Conservation (phyloP, 2,329 filamentous ascomycete genomes). For the Sclerotinia subarctica region DNA sequence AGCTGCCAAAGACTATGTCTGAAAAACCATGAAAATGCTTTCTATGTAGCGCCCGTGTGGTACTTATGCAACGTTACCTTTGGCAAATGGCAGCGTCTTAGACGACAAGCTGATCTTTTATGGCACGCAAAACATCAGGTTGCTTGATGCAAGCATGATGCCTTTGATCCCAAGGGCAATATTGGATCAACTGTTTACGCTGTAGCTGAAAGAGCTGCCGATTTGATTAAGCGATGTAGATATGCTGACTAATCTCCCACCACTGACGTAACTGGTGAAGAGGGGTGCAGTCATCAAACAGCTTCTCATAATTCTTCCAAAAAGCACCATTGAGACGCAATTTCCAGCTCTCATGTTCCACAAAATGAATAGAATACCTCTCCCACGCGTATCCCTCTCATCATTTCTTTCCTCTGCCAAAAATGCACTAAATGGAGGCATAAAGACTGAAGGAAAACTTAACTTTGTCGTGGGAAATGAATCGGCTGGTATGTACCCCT, state of each 20-base stretch:
- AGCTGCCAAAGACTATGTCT: slow-evolving; percentile 2
- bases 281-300: not conserved
- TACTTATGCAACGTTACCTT: slow-evolving; percentile 27
- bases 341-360: not conserved
- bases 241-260: not conserved
- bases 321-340: not conserved
- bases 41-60: slow-evolving; percentile 23
- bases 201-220: slow-evolving; percentile 27
- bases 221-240: slow-evolving; percentile 18
- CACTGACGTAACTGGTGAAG: not conserved
- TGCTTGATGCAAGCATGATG: slow-evolving; percentile 31
- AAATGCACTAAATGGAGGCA: slow-evolving; percentile 44
- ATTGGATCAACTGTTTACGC: slow-evolving; percentile 24
- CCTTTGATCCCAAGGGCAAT: slow-evolving; percentile 24
- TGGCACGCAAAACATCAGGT: slow-evolving; percentile 23
- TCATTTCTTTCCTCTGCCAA: slow-evolving; percentile 53
- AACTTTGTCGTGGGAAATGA: slow-evolving; percentile 66
- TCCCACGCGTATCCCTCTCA: slow-evolving; percentile 43
- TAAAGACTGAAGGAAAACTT: slow-evolving; percentile 48
- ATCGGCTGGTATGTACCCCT: slow-evolving; percentile 52
- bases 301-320: not conserved
- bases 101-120: slow-evolving; percentile 25
- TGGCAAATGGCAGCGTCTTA: slow-evolving; percentile 25
- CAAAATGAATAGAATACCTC: slow-evolving; percentile 29
- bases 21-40: not conserved